These are phyloP conservation scores for Inga leiocalycina DNA, from an alignment of 306 rosid genomes.

Conservation along the genomic window DNA sequence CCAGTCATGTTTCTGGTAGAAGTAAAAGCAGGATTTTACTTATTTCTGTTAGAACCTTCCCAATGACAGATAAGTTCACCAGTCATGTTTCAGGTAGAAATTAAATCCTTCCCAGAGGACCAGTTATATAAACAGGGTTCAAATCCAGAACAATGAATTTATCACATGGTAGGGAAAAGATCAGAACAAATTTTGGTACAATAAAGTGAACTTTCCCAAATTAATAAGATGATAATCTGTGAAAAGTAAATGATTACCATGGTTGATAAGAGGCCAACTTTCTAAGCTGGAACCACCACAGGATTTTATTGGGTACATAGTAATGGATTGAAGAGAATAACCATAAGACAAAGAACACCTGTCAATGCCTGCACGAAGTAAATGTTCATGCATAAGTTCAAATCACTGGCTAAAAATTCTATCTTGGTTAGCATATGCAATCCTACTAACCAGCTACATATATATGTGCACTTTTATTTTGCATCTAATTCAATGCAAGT, in stretches of 20 bases:
- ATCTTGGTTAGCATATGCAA: neutral
- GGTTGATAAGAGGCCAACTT: slow-evolving; percentile 80
- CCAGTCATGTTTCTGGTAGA: too few species aligned
- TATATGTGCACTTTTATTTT: slow-evolving; percentile 8
- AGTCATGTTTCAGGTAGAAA: too few species aligned
- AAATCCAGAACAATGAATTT: slow-evolving; percentile 1
- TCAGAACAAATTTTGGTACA: slow-evolving; percentile 1
- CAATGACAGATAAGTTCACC: too few species aligned
- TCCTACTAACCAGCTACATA: slow-evolving; percentile 12
- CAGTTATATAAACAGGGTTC: slow-evolving; percentile 4
- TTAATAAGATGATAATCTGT: neutral
- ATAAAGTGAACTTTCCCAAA: neutral
- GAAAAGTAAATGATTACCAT: slow-evolving; percentile 53
- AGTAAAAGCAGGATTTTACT: too few species aligned
- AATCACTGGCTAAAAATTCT: slow-evolving; percentile 10
- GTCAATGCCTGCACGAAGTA: slow-evolving; percentile 57
- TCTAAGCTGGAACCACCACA: slow-evolving; percentile 79
- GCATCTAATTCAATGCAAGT: slow-evolving; percentile 15
- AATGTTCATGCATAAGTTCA: slow-evolving; percentile 21
- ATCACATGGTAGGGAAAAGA: neutral
- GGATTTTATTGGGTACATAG: slow-evolving; percentile 91
- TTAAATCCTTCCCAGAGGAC: neutral
- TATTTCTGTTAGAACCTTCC: too few species aligned
- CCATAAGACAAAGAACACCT: slow-evolving; percentile 41
- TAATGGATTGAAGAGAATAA: slow-evolving; percentile 63